Conservation (phyloP, 495 filamentous ascomycete genomes). For the Xylaria venustula region DNA sequence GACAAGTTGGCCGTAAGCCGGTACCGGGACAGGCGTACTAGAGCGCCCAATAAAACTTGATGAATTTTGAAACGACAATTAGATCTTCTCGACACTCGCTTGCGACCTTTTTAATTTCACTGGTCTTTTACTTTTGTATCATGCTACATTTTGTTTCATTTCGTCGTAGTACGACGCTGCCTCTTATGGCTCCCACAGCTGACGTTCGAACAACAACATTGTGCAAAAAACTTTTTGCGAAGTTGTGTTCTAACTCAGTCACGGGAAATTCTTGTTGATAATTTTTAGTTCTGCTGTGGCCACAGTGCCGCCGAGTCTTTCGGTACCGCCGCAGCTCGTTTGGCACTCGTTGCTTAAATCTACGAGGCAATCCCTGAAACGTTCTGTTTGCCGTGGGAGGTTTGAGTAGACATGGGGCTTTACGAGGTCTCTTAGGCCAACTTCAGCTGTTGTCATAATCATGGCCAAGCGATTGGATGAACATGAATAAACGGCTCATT, state of each 20-base stretch:
- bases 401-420: background rate
- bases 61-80: conserved; percentile 25
- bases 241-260: background rate
- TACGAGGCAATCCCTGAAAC: background rate
- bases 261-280: conserved; percentile 14
- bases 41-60: conserved; percentile 25
- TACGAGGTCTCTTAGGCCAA: conserved; percentile 8
- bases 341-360: background rate
- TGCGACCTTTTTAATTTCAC: conserved; percentile 24
- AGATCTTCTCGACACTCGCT: conserved; percentile 36
- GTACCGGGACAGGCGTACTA: conserved; percentile 51
- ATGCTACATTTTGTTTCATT: conserved; percentile 14
- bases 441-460: background rate
- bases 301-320: background rate
- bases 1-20: conserved; percentile 43
- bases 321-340: background rate
- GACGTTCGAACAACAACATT: background rate
- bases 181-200: background rate
- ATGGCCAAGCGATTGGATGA: conserved; percentile 24
- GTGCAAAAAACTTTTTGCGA: background rate
- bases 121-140: conserved; percentile 21
- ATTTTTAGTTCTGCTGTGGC: conserved; percentile 18
- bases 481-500: conserved; percentile 5
- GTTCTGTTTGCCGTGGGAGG: background rate
- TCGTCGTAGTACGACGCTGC: conserved; percentile 14